phyloP scores from a whole-genome alignment of 176 grass and related monocot species.

The Raddia guianensis region DNA sequence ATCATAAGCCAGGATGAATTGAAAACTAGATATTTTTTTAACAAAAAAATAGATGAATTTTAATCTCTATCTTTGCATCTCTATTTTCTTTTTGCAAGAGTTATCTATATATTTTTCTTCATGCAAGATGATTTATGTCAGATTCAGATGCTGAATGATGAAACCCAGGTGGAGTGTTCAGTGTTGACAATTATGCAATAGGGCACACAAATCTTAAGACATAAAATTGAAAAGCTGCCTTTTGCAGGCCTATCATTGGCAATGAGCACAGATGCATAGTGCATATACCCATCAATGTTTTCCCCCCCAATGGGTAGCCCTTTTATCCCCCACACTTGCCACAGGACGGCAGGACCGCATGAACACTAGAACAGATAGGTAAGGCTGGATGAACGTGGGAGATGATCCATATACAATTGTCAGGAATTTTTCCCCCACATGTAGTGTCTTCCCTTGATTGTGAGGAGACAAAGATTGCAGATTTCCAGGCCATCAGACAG shows the following conservation, averaged over 20 bases:
- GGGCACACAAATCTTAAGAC: not conserved
- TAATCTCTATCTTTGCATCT: no score
- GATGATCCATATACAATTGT: not conserved
- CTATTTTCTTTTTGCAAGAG: not conserved
- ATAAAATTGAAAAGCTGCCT: constrained; percentile 27
- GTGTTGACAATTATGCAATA: not conserved
- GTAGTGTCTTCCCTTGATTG: not conserved
- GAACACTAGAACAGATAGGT: not conserved
- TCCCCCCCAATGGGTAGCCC: not conserved
- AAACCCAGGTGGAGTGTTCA: constrained; percentile 2
- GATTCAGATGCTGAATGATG: constrained; percentile 24
- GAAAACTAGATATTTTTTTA: not conserved
- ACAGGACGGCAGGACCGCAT: constrained; percentile 18
- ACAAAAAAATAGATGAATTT: no score
- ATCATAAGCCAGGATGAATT: not conserved
- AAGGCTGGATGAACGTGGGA: constrained; percentile 13
- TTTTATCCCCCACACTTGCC: not conserved
- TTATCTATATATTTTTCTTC: not conserved
- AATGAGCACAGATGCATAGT: constrained; percentile 39
- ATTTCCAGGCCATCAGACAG: constrained; percentile 30
- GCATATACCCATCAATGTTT: constrained; percentile 43
- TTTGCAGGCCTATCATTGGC: constrained; percentile 31
- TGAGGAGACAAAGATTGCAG: constrained; percentile 20
- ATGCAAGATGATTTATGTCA: constrained; percentile 11
- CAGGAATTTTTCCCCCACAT: not conserved